Evolutionary conservation across 2,329 filamentous ascomycete genomes (phyloP).

Genomic region (Fusarium pilosicola): DNA sequence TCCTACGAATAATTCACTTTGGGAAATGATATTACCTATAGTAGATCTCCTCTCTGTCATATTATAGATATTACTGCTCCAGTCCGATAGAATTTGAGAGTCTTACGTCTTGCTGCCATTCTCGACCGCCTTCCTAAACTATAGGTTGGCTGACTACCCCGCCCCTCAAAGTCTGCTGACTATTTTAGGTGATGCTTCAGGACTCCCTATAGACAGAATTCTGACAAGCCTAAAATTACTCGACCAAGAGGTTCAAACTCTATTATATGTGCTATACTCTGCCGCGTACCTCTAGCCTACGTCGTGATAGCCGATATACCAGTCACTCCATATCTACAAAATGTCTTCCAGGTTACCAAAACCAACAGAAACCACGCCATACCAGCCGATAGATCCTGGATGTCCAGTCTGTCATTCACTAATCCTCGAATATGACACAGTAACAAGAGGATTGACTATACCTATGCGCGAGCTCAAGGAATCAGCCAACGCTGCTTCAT

Average conservation of each 20-base stretch:
- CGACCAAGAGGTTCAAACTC: rapidly evolving
- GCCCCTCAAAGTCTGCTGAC: neutral
- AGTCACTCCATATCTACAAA: no score
- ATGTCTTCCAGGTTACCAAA: neutral
- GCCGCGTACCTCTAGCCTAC: rapidly evolving
- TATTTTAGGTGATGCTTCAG: rapidly evolving
- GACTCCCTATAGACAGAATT: neutral
- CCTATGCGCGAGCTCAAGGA: neutral
- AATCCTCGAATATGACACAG: neutral
- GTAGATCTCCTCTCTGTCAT: no score
- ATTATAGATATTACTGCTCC: neutral
- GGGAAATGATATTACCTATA: no score
- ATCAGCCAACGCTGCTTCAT: neutral
- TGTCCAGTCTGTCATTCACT: neutral
- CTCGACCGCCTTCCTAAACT: neutral
- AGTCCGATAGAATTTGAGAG: rapidly evolving
- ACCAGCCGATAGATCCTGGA: no score
- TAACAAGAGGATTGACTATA: neutral
- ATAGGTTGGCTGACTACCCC: neutral
- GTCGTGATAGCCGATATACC: rapidly evolving
- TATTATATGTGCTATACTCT: rapidly evolving
- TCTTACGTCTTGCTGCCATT: neutral
- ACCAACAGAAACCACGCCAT: rapidly evolving
- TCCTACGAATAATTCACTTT: no score
- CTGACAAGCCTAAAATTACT: rapidly evolving